Conservation (phyloP, 2,329 filamentous ascomycete genomes). For the Colletotrichum limetticola region DNA sequence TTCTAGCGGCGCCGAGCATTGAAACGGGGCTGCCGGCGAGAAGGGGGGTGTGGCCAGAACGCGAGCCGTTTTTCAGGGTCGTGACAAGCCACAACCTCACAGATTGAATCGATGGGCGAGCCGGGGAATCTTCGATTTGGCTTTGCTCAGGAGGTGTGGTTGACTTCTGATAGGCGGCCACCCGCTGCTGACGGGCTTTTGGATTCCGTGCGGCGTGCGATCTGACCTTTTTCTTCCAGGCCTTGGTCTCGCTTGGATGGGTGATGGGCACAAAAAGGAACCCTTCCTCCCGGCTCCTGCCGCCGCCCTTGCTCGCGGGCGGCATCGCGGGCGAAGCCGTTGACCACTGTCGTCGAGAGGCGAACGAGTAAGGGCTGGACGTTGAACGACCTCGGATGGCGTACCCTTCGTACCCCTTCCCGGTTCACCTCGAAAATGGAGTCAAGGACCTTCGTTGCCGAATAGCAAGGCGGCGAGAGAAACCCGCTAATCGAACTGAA, state of each 20-base stretch:
- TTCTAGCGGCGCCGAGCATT: slow-evolving; percentile 17
- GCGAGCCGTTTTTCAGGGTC: not conserved
- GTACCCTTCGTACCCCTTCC: not conserved
- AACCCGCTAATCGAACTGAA: not conserved
- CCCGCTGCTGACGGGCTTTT: slow-evolving; percentile 22
- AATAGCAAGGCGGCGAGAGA: not conserved
- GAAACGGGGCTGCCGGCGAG: not conserved
- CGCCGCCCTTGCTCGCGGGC: not conserved
- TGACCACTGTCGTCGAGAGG: not conserved
- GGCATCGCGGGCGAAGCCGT: slow-evolving; percentile 1
- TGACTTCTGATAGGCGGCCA: slow-evolving; percentile 29
- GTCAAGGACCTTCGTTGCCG: not conserved
- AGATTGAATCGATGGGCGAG: not conserved
- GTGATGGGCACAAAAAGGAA: slow-evolving; percentile 38
- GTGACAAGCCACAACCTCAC: not conserved
- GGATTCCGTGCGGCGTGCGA: slow-evolving; percentile 37
- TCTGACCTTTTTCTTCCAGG: slow-evolving; percentile 34
- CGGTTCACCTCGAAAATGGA: not conserved
- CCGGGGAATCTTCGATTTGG: not conserved
- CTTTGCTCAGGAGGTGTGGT: not conserved
- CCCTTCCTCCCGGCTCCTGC: not conserved
- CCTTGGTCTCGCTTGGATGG: slow-evolving; percentile 29
- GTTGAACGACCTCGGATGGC: not conserved
- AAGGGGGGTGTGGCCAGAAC: not conserved
- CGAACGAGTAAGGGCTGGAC: not conserved